Base-by-base conservation (phyloP, 441 rosid genomes). In the Euphorbia schlechtendalii region DNA sequence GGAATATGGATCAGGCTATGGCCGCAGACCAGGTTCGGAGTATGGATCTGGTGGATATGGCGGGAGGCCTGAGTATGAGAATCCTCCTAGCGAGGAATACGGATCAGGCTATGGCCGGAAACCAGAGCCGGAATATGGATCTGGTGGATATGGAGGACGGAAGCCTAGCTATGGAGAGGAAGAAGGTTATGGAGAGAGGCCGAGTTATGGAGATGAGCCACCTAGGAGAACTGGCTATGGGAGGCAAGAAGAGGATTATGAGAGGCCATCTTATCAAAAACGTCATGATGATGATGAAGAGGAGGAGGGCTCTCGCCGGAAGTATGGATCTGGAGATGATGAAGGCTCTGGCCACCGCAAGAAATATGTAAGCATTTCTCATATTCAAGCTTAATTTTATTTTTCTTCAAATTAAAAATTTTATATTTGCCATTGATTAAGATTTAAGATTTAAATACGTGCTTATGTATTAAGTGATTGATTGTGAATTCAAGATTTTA, bases 261-360 rank as follows among this genome's bases (percentile, higher is more conserved):
- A 58, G 64, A 64, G 60, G 53, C 68, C 68, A 10, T 21, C 61
- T 46, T 74, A 77, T 60, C 75, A 70, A 60, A 75, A 72, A 69
- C 74, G 74, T 27, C 65, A 54, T 60, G 70, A 53, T 20, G 72
- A 73, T 20, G 61, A 57, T 7, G 73, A 73, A 15, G 67, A 45
- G 2, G 68, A 45, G 5, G 68, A 65, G 9, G 54, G 65, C 34
- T 65, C 70, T 53, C 57, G 54, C 9, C 56, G 41, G 14, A 69
- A 69, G 65, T 62, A 65, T 69, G 70, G 70, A 7, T 62, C 57
- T 40, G 74, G 65, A 56, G 77, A 73, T 59, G 84, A 81, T 66
- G 83, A 75, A 69, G 71, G 85, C 81, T 77, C 80, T 76, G 90
- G 86, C 56, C 88, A 86, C 56, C 88, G 88, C 76, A 84, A 84